Evolutionary conservation across 495 filamentous ascomycete species (phyloP), one percentile per base, ranked within the genome.

Genomic region (Trichoderma orchidacearum): DNA sequence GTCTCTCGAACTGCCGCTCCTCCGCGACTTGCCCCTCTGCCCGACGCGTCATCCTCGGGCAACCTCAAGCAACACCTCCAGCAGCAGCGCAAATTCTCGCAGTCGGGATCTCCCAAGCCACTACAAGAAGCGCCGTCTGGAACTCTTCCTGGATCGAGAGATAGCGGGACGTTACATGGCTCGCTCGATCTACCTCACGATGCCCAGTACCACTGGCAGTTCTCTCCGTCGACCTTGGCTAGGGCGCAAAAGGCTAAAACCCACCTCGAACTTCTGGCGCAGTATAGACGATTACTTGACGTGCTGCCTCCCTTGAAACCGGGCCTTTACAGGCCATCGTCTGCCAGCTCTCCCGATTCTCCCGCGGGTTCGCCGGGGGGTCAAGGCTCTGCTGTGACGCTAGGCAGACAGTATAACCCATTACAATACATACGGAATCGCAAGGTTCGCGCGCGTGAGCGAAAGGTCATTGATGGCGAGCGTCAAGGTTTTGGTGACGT

Each of bases 391-490:
- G 32, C 59, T 28, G 18, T 62, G 29, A 53, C 53, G 5, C 61
- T 82, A 32, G 81, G 83, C 27, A 80, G 90, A 51, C 61, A 65
- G 1, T 95, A 95, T 62, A 92, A 96, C 65, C 91, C 90, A 5
- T 74, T 96, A 23, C 91, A 96, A 63, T 85, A 83, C 61, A 84
- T 95, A 51, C 82, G 91, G 18, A 95, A 96, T 62, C 78, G 90
- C 23, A 86, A 88, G 59, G 76, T 91, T 4, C 78, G 91, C 53
- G 82, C 84, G 54, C 76, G 88, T 27, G 86, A 90, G 65, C 75
- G 85, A 30, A 81, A 80, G 56, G 66, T 76, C 0, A 82, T 94
- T 32, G 81, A 91, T 62, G 76, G 83, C 15, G 81, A 86, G 45
- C 73, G 76, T n/a, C 80, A 86, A 53, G 86, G 86, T 1, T 96